Evolutionary conservation across 176 grass and related monocot species (phyloP), one percentile per base, ranked within the genome.

Genomic region (Pharus latifolius): DNA sequence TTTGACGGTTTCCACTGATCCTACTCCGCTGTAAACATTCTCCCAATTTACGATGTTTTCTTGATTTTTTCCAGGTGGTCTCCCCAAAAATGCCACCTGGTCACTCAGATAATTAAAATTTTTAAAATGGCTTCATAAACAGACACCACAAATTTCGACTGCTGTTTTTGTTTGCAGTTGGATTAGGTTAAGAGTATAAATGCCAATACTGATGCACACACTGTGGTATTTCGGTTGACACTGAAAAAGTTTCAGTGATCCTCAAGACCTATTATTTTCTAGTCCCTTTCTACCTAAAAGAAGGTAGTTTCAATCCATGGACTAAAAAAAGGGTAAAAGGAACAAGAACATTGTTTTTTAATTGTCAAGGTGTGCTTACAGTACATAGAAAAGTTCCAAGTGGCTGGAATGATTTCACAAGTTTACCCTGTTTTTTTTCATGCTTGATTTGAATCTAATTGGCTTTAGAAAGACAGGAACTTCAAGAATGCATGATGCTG

Each of bases 391-490:
- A 73, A 37, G 19, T 72, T 47, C 5, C 24, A 54, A 58, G 12
- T 25, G 27, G 44, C 43, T 73, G 44, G 27, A 46, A 74, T 27
- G 13, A 50, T 28, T 74, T 73, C 61, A 61, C 53, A 60, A 79
- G 73, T 42, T 67, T 74, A 7, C 42, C 49, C 16, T n/a, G n/a
- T 78, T 65, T 66, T 8, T 66, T 78, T 67, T 68, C 40, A 53
- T 73, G 13, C 18, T 48, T 70, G 33, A 46, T 37, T 59, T 67
- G 60, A 37, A 67, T 74, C 62, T 68, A 73, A 18, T 49, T 79
- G 46, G 25, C 70, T 72, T 65, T 49, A 33, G 1, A 58, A 25
- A 58, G 67, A 43, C 58, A 42, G 48, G 48, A 31, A 63, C 49
- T 71, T 13, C 38, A 47, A 65, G 45, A 40, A 48, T 58, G 43